Percentiles rank a stretch among this genome's conserved stretches.
Conservation (phyloP, 1,139 yeast genomes). For the Pichia sp. region DNA sequence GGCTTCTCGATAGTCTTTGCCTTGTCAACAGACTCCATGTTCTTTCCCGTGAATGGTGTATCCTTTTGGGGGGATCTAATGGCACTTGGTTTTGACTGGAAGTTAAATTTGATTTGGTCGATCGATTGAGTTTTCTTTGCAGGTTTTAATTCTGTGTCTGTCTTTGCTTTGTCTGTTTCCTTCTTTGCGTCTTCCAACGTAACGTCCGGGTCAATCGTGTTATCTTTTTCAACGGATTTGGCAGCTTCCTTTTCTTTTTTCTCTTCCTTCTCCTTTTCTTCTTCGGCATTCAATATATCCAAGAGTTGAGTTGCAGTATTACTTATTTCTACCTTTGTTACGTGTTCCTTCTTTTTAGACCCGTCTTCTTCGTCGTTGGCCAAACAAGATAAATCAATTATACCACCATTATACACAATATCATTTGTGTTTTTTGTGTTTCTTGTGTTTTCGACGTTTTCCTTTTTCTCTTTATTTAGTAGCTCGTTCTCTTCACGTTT, state of each 20-base stretch:
- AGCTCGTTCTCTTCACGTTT: not conserved
- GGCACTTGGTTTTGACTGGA: too few relatives aligned
- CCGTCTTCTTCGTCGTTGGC: conserved; percentile 9
- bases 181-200: too few relatives aligned
- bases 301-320: conserved; percentile 60
- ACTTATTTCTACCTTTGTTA: conserved; percentile 33
- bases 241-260: conserved; percentile 5
- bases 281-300: conserved; percentile 41
- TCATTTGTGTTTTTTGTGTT: not conserved
- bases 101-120: too few relatives aligned
- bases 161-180: too few relatives aligned
- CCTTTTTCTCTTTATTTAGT: conserved; percentile 6
- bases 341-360: not conserved
- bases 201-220: not conserved
- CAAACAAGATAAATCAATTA: conserved; percentile 15
- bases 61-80: too few relatives aligned
- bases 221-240: not conserved
- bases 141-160: too few relatives aligned
- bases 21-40: too few relatives aligned
- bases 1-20: too few relatives aligned
- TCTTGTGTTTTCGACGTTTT: conserved; percentile 6
- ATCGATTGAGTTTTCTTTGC: too few relatives aligned
- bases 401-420: conserved; percentile 14
- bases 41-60: too few relatives aligned
- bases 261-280: not conserved